A percentile compares a stretch with the other conserved stretches of the same genome.
These are phyloP conservation scores for Kurtzmaniella quercitrusa DNA, from an alignment of 1,139 yeast genomes.

Conservation along the genomic window DNA sequence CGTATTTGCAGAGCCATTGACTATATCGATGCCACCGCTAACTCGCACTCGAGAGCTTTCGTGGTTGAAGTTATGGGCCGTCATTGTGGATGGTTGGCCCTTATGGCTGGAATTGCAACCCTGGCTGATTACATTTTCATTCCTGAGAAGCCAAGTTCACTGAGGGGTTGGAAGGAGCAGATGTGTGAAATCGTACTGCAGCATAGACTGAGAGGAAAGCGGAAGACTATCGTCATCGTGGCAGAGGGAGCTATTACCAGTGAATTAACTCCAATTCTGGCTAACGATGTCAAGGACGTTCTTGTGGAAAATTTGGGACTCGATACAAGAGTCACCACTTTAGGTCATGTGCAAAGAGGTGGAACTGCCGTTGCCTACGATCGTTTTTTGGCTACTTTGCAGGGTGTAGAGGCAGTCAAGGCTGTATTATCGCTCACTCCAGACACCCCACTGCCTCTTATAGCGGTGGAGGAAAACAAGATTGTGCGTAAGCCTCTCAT, in stretches of 20 bases:
- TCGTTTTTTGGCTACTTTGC: constrained; percentile 69
- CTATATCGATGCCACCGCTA: constrained; percentile 81
- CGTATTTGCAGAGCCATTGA: constrained; percentile 76
- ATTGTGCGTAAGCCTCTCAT: constrained; percentile 66
- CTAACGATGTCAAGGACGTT: constrained; percentile 65
- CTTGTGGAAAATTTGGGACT: constrained; percentile 62
- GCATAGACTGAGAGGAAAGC: constrained; percentile 67
- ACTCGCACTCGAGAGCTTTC: constrained; percentile 78
- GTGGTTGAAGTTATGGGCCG: constrained; percentile 90
- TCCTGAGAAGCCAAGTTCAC: constrained; percentile 70
- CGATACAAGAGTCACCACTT: constrained; percentile 74
- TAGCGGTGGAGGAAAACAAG: constrained; percentile 69
- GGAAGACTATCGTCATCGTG: constrained; percentile 76
- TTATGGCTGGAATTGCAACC: constrained; percentile 80
- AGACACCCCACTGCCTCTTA: constrained; percentile 71
- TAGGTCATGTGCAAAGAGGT: constrained; percentile 86
- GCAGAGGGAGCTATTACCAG: constrained; percentile 80
- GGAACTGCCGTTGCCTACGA: constrained; percentile 83
- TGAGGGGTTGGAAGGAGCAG: constrained; percentile 62
- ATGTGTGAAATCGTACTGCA: constrained; percentile 61
- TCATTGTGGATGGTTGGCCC: constrained; percentile 84
- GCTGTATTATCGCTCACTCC: constrained; percentile 71
- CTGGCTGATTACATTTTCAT: constrained; percentile 79
- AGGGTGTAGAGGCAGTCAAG: constrained; percentile 80
- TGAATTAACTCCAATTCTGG: constrained; percentile 60